phyloP scores from a whole-genome alignment of 75 land plant species.

The Gnetum montanum region DNA sequence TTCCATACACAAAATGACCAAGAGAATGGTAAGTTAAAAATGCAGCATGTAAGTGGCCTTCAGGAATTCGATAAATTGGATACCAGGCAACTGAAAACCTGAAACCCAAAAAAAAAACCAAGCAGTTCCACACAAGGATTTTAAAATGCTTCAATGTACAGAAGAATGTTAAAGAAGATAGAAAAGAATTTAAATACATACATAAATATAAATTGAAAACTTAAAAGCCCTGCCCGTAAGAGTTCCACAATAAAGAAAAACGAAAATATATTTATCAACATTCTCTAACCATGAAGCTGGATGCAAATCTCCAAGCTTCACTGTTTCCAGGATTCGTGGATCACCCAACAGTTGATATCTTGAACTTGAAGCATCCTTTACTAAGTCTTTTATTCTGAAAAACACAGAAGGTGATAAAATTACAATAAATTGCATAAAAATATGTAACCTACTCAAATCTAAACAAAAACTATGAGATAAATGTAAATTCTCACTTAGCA shows the following conservation, averaged over 20 bases:
- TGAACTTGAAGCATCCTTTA: conserved; percentile 9
- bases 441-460: no score
- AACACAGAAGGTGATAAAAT: no score
- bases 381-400: conserved; percentile 46
- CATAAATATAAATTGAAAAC: no score
- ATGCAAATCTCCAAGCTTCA: conserved; percentile 39
- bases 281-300: conserved; percentile 65
- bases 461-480: no score
- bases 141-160: no score
- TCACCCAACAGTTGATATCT: conserved; percentile 17
- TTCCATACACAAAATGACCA: conserved; percentile 32
- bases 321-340: conserved; percentile 15
- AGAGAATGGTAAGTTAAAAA: conserved; percentile 88
- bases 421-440: no score
- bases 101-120: no score
- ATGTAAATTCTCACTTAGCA: conserved; percentile 45
- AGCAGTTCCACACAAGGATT: no score
- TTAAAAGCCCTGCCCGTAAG: no score
- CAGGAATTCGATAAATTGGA: conserved; percentile 80
- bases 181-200: no score
- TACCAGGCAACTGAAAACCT: conserved; percentile 95
- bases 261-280: no score
- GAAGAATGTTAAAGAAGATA: background rate
- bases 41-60: conserved; percentile 52
- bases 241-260: no score